A percentile compares a stretch with the other conserved stretches of the same genome.
Conservation (phyloP, 2,329 filamentous ascomycete genomes). For the Emmonsiellopsis sp. region DNA sequence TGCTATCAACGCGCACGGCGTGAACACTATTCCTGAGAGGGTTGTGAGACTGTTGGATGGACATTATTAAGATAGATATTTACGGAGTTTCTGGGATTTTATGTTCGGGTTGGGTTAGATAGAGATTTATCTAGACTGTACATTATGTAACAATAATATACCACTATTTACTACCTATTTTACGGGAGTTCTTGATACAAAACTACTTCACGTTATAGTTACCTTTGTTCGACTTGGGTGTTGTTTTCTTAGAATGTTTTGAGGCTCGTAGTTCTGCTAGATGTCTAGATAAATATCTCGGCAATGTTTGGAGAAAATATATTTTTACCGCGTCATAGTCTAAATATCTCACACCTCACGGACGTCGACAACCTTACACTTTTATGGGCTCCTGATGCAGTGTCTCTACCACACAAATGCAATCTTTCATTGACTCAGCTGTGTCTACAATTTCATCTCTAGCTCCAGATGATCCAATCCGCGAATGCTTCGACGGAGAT, state of each 20-base stretch:
- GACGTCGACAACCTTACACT: too few species aligned
- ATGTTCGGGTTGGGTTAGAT: background rate
- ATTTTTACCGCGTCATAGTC: background rate
- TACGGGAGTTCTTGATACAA: background rate
- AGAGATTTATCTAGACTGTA: background rate
- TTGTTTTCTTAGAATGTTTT: too few species aligned
- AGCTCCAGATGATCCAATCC: slow-evolving; percentile 25
- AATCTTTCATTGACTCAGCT: slow-evolving; percentile 14
- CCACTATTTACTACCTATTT: background rate
- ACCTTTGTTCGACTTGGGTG: too few species aligned
- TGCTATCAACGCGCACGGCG: slow-evolving; percentile 77
- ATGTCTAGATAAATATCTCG: too few species aligned
- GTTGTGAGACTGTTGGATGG: slow-evolving; percentile 33
- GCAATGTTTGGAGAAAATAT: background rate
- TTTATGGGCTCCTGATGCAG: background rate
- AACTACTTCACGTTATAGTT: too few species aligned
- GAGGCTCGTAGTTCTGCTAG: too few species aligned
- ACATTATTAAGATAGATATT: slow-evolving; percentile 2
- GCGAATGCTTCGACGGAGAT: slow-evolving; percentile 23
- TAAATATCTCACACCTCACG: too few species aligned
- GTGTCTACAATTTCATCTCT: slow-evolving; percentile 21
- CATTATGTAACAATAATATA: background rate
- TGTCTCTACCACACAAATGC: slow-evolving; percentile 9
- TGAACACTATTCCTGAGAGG: slow-evolving; percentile 45
- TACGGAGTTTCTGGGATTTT: background rate